These are phyloP conservation scores for Arthrobotrys entomopaga DNA, from an alignment of 2,329 filamentous ascomycete genomes.

Conservation along the genomic window DNA sequence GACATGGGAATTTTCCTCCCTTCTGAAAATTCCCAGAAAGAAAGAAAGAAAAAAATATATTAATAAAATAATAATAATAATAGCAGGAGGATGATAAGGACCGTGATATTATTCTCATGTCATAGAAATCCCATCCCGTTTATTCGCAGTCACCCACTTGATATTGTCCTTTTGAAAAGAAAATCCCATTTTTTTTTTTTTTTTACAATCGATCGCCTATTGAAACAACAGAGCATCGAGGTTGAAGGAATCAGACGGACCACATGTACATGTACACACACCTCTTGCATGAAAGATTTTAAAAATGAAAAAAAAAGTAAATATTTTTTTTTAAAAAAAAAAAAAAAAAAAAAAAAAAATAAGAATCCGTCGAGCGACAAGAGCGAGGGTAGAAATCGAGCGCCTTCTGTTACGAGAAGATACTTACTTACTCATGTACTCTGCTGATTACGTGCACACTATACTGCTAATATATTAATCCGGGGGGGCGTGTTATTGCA, in stretches of 20 bases:
- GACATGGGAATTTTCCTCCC: conserved; percentile 27
- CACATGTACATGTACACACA: too few species aligned
- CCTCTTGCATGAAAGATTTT: too few species aligned
- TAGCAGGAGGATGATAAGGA: conserved; percentile 30
- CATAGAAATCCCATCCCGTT: conserved; percentile 44
- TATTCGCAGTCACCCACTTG: conserved; percentile 23
- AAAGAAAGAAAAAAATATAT: not conserved
- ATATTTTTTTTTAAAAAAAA: too few species aligned
- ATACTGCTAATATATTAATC: conserved; percentile 49
- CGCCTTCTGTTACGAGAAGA: too few species aligned
- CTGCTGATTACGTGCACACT: too few species aligned
- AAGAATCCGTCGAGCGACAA: too few species aligned
- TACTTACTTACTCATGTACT: too few species aligned
- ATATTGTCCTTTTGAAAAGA: conserved; percentile 7
- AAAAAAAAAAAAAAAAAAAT: too few species aligned
- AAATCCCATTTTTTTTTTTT: conserved; percentile 20
- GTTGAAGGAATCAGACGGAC: not conserved
- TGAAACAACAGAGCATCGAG: conserved; percentile 36
- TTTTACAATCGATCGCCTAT: conserved; percentile 43
- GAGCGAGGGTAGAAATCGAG: too few species aligned
- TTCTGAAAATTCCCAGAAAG: conserved; percentile 14
- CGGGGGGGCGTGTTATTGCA: conserved; percentile 32
- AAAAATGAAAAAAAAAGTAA: too few species aligned
- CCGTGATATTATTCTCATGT: conserved; percentile 54
- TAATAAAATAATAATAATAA: conserved; percentile 14